phyloP scores from a whole-genome alignment of 495 filamentous ascomycete genomes.

The Penicillium macrosclerotiorum region DNA sequence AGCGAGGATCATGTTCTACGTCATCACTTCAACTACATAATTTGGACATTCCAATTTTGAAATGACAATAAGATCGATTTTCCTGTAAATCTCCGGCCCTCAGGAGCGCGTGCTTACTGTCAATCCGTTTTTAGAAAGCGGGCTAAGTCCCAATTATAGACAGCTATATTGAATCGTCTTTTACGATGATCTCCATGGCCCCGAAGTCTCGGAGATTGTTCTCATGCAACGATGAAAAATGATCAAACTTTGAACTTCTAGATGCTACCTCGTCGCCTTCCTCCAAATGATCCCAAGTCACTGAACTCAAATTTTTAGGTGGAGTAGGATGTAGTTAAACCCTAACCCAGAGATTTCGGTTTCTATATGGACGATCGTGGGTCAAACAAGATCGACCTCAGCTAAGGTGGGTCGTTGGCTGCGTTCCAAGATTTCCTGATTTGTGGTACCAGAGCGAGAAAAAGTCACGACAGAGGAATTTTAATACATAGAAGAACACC shows the following conservation, averaged over 20 bases:
- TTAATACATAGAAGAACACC: background rate
- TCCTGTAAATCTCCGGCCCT: background rate
- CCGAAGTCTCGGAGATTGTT: too few relatives aligned
- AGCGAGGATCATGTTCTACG: conserved; percentile 10
- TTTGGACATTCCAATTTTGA: background rate
- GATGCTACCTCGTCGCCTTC: too few relatives aligned
- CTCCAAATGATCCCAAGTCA: too few relatives aligned
- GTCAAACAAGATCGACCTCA: conserved; percentile 5
- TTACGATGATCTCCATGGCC: too few relatives aligned
- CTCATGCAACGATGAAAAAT: too few relatives aligned
- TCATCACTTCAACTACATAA: conserved; percentile 23
- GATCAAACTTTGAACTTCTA: background rate
- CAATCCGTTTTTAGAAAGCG: conserved; percentile 5
- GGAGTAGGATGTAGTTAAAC: background rate
- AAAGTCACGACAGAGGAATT: background rate
- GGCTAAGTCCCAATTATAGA: background rate
- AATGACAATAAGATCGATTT: background rate
- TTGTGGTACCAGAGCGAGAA: background rate
- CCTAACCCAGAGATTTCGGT: background rate
- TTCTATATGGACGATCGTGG: background rate
- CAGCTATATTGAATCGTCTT: background rate
- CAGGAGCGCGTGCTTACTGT: conserved; percentile 1
- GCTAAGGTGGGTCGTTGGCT: conserved; percentile 11
- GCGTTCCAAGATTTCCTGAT: conserved; percentile 7
- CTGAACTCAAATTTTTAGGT: background rate